These are phyloP conservation scores for Sordariomycetes sp. DNA, from an alignment of 2,329 filamentous ascomycete genomes.

Conservation along the genomic window DNA sequence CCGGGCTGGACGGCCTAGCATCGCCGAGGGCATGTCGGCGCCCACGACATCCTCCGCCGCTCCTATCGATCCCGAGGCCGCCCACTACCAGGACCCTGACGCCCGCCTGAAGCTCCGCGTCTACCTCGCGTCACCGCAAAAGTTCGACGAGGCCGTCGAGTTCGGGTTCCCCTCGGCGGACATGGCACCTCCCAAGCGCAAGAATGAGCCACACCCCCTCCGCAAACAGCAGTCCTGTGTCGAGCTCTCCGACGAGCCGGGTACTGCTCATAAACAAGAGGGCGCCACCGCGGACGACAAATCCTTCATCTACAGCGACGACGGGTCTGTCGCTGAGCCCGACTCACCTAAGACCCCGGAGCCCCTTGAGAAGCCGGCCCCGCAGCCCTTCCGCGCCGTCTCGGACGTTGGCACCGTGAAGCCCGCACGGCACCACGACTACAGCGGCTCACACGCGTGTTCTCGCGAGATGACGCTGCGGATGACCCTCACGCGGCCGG, in stretches of 20 bases:
- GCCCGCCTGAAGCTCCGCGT: slow-evolving; percentile 76
- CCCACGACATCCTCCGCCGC: slow-evolving; percentile 7
- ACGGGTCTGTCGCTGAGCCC: slow-evolving; percentile 42
- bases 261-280: slow-evolving; percentile 35
- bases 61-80: slow-evolving; percentile 57
- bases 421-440: slow-evolving; percentile 26
- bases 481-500: slow-evolving; percentile 87
- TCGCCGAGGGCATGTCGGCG: slow-evolving; percentile 3
- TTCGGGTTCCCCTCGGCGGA: slow-evolving; percentile 75
- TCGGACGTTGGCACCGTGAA: slow-evolving; percentile 10
- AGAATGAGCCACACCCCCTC: slow-evolving; percentile 16
- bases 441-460: slow-evolving; percentile 40
- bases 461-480: slow-evolving; percentile 87
- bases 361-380: slow-evolving; percentile 27
- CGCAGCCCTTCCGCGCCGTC: slow-evolving; percentile 16
- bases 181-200: slow-evolving; percentile 19
- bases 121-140: slow-evolving; percentile 80
- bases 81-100: slow-evolving; percentile 85
- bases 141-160: slow-evolving; percentile 90
- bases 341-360: slow-evolving; percentile 50
- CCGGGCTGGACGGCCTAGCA: slow-evolving; percentile 29
- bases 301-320: slow-evolving; percentile 44
- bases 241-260: slow-evolving; percentile 10
- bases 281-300: slow-evolving; percentile 46
- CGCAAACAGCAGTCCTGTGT: slow-evolving; percentile 7